These are phyloP conservation scores for Pythium insidiosum DNA, from an alignment of 352 stramenopile species.

Conservation along the genomic window DNA sequence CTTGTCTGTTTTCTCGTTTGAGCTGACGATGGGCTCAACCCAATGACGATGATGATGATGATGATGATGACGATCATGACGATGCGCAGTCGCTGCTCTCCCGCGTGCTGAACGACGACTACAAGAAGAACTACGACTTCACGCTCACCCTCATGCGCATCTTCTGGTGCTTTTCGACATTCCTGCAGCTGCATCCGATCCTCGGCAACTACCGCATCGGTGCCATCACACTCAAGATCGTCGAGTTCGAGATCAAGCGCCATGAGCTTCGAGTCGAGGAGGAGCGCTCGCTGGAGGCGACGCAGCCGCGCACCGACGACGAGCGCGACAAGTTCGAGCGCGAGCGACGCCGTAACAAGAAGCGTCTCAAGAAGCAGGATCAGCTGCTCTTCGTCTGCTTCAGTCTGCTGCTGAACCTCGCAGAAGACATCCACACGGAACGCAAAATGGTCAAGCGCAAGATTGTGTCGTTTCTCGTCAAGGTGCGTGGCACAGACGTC, in stretches of 20 bases:
- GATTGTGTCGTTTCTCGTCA: slow-evolving; percentile 73
- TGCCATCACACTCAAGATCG: slow-evolving; percentile 90
- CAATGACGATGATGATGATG: too few species aligned
- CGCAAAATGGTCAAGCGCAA: slow-evolving; percentile 95
- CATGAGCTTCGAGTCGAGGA: slow-evolving; percentile 72
- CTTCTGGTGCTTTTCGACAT: slow-evolving; percentile 94
- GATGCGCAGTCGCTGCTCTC: slow-evolving; percentile 84
- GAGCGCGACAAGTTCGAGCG: slow-evolving; percentile 59
- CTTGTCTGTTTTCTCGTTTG: background rate
- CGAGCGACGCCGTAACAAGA: slow-evolving; percentile 83
- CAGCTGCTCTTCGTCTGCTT: slow-evolving; percentile 91
- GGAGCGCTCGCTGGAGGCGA: slow-evolving; percentile 40
- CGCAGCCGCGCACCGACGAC: slow-evolving; percentile 17
- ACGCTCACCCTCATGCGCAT: slow-evolving; percentile 92
- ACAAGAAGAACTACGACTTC: slow-evolving; percentile 92
- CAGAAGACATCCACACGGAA: slow-evolving; percentile 91
- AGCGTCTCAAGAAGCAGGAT: slow-evolving; percentile 89
- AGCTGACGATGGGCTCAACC: too few species aligned
- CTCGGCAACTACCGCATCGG: slow-evolving; percentile 92
- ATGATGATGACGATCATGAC: too few species aligned
- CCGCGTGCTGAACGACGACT: slow-evolving; percentile 92
- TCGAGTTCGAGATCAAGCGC: slow-evolving; percentile 93
- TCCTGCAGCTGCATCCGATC: slow-evolving; percentile 90
- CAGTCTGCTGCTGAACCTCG: slow-evolving; percentile 92
- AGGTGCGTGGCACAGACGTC: slow-evolving; percentile 19